A percentile compares a stretch with the other conserved stretches of the same genome.
Evolutionary conservation across 768 basidiomycete genomes (phyloP).

Genomic region (Podaxis sp.): DNA sequence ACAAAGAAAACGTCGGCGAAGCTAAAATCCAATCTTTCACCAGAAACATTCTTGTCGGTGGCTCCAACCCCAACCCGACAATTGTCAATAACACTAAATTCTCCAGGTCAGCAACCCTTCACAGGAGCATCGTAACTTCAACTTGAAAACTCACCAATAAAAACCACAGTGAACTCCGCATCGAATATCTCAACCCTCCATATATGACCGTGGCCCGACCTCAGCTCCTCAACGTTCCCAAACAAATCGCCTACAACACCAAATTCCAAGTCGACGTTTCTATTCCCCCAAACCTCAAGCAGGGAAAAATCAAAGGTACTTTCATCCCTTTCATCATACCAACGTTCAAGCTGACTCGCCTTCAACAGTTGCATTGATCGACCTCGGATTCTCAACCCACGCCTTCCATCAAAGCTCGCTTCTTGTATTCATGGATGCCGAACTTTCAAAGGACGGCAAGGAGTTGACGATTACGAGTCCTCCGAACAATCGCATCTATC

Average conservation of each 20-base stretch:
- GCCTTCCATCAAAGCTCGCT: conserved; percentile 39
- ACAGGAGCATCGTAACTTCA: no score
- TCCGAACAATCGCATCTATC: conserved; percentile 36
- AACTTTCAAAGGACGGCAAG: conserved; percentile 30
- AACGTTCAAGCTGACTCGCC: background rate
- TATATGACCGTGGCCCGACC: conserved; percentile 40
- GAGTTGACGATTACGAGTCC: conserved; percentile 35
- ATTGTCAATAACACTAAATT: conserved; percentile 28
- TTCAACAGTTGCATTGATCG: conserved; percentile 36
- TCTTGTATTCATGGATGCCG: conserved; percentile 35
- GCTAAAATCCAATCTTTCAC: background rate
- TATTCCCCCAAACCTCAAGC: conserved; percentile 29
- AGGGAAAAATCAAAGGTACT: conserved; percentile 32
- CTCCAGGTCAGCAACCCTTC: conserved; percentile 19
- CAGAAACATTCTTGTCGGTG: conserved; percentile 35
- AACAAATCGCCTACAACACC: conserved; percentile 35
- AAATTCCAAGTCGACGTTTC: conserved; percentile 33
- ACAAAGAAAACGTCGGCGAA: background rate
- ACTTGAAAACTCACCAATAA: background rate
- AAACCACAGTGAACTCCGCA: conserved; percentile 36
- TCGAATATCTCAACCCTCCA: conserved; percentile 42
- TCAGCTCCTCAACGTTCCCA: conserved; percentile 33
- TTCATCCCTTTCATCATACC: background rate
- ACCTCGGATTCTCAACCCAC: conserved; percentile 43
- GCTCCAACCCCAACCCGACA: conserved; percentile 44